phyloP scores from a whole-genome alignment of 1,284 basidiomycete species.

The Cryptococcus sp. region DNA sequence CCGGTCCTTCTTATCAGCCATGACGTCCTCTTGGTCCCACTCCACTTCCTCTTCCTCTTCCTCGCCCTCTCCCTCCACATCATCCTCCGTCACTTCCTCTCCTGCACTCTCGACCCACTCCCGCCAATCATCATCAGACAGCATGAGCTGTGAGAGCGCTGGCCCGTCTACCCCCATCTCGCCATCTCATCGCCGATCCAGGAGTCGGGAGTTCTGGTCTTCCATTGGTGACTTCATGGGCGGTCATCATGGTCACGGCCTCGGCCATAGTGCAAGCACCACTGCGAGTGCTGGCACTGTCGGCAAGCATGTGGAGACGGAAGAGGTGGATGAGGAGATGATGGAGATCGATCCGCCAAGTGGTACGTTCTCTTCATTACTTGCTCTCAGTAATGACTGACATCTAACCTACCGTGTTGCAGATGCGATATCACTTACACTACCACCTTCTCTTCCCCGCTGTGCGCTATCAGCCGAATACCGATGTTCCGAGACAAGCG shows the following conservation, averaged over 20 bases:
- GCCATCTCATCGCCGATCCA: neutral
- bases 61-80: neutral
- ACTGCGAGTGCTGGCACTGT: neutral
- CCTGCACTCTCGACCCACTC: constrained; percentile 1
- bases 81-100: constrained; percentile 1
- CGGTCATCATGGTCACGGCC: neutral
- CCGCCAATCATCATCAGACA: neutral
- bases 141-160: constrained; percentile 1
- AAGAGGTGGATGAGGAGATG: constrained; percentile 17
- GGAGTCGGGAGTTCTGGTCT: constrained; percentile 3
- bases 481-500: constrained; percentile 25
- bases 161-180: neutral
- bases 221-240: neutral
- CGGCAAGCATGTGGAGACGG: constrained; percentile 6
- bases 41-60: neutral
- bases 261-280: no score
- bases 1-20: neutral
- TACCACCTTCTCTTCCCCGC: constrained; percentile 30
- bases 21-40: neutral
- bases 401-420: neutral
- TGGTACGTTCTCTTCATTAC: constrained; percentile 13
- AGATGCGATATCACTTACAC: constrained; percentile 27
- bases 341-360: constrained; percentile 16
- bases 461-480: constrained; percentile 30
- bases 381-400: neutral